A percentile compares a stretch with the other conserved stretches of the same genome.
phyloP scores from a whole-genome alignment of 768 basidiomycete genomes.

The Suillus cothurnatus region DNA sequence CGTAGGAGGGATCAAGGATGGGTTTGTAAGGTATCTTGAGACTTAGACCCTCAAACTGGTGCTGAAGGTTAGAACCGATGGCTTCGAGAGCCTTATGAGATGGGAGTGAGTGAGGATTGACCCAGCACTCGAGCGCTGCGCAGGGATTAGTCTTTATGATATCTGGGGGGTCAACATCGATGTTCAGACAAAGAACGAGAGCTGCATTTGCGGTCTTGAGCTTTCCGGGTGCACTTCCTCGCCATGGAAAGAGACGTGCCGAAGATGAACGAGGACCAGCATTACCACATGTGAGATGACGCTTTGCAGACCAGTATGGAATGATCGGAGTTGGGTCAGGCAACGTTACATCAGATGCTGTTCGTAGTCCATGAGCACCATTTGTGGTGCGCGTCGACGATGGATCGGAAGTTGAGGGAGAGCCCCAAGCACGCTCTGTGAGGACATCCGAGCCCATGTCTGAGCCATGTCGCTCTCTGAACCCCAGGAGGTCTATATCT shows the following conservation, averaged over 20 bases:
- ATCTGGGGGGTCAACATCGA: conserved; percentile 97
- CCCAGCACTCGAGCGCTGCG: conserved; percentile 95
- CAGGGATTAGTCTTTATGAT: conserved; percentile 97
- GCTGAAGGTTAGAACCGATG: conserved; percentile 89
- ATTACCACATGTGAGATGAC: conserved; percentile 90
- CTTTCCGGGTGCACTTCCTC: conserved; percentile 76
- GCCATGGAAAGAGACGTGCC: conserved; percentile 74
- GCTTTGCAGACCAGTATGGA: conserved; percentile 85
- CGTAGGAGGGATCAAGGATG: conserved; percentile 92
- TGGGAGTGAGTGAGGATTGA: conserved; percentile 92
- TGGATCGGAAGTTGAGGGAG: conserved; percentile 51
- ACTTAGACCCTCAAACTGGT: conserved; percentile 95
- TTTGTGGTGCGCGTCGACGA: conserved; percentile 42
- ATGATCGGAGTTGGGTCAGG: conserved; percentile 58
- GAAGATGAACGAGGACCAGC: conserved; percentile 70
- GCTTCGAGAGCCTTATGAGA: conserved; percentile 92
- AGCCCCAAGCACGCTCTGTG: conserved; percentile 53
- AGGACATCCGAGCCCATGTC: conserved; percentile 53
- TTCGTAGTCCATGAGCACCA: conserved; percentile 37
- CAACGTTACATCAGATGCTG: conserved; percentile 49
- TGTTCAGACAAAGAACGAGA: conserved; percentile 91
- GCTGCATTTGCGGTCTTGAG: conserved; percentile 91
- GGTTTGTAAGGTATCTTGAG: conserved; percentile 94
- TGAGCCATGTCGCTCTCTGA: conserved; percentile 22
- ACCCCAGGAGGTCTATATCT: conserved; percentile 24